Percentiles rank a stretch among this genome's conserved stretches.
These are phyloP conservation scores for Saturnispora gosingensis DNA, from an alignment of 805 yeast genomes.

Conservation along the genomic window DNA sequence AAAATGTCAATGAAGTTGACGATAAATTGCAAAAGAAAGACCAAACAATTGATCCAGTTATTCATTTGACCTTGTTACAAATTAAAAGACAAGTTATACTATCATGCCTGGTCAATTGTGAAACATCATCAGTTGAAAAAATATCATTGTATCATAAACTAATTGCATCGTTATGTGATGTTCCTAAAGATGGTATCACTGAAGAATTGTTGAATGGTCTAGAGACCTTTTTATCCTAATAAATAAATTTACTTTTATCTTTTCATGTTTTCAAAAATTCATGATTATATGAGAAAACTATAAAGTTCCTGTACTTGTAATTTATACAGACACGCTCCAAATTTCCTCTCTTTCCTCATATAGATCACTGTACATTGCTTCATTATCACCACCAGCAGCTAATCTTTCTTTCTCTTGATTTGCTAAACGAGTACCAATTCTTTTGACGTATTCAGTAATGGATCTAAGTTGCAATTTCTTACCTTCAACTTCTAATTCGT, in stretches of 20 bases:
- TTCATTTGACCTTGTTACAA: constrained; percentile 33
- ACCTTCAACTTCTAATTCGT: constrained; percentile 37
- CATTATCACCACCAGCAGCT: constrained; percentile 84
- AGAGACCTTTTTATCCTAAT: constrained; percentile 26
- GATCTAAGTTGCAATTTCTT: constrained; percentile 53
- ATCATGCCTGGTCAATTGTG: constrained; percentile 2
- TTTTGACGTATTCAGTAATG: constrained; percentile 76
- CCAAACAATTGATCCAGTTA: constrained; percentile 16
- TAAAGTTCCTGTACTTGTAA: neutral
- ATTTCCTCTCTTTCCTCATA: constrained; percentile 80
- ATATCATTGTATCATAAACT: constrained; percentile 51
- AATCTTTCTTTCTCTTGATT: constrained; percentile 79
- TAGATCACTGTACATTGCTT: constrained; percentile 74
- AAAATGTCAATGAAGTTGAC: constrained; percentile 12
- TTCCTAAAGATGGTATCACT: constrained; percentile 70
- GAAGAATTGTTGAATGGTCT: constrained; percentile 74
- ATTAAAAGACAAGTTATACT: constrained; percentile 11
- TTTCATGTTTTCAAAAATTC: neutral
- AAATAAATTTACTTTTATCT: neutral
- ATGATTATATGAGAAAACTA: neutral
- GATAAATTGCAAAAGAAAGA: constrained; percentile 6
- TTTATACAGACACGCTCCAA: constrained; percentile 39
- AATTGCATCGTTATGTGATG: constrained; percentile 68
- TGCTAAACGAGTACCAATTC: constrained; percentile 86
- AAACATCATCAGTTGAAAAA: constrained; percentile 29